Evolutionary conservation across 129 eudicot species (phyloP).

Genomic region (Centaurea solstitialis): DNA sequence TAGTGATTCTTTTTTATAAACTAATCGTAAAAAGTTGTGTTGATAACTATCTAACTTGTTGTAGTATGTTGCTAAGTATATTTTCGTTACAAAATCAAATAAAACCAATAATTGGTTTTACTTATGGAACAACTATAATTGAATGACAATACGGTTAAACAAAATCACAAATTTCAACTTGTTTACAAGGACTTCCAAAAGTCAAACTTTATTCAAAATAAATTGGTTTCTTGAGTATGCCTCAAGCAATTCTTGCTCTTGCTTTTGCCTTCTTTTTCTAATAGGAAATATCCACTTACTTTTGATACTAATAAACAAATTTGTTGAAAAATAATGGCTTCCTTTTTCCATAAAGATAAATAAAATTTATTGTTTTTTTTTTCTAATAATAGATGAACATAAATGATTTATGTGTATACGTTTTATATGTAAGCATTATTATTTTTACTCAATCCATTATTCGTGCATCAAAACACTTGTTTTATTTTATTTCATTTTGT

Average conservation of each 20-base stretch:
- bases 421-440: neutral
- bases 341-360: neutral
- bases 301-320: neutral
- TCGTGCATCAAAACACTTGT: neutral
- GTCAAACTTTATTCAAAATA: conserved; percentile 2
- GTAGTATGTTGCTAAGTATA: no score
- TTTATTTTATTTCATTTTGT: conserved; percentile 11
- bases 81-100: no score
- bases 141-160: neutral
- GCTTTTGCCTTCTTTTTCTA: neutral
- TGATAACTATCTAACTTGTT: no score
- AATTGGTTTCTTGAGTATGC: conserved; percentile 18
- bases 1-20: no score
- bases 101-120: no score
- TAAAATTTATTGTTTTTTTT: neutral
- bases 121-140: no score
- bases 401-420: neutral
- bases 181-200: neutral
- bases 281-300: neutral
- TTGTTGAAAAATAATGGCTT: neutral
- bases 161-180: neutral
- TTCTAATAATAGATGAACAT: neutral
- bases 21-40: no score
- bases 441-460: neutral
- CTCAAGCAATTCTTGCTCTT: conserved; percentile 18